Base-by-base conservation (phyloP, 768 basidiomycete species). In the Suillus sp. region DNA sequence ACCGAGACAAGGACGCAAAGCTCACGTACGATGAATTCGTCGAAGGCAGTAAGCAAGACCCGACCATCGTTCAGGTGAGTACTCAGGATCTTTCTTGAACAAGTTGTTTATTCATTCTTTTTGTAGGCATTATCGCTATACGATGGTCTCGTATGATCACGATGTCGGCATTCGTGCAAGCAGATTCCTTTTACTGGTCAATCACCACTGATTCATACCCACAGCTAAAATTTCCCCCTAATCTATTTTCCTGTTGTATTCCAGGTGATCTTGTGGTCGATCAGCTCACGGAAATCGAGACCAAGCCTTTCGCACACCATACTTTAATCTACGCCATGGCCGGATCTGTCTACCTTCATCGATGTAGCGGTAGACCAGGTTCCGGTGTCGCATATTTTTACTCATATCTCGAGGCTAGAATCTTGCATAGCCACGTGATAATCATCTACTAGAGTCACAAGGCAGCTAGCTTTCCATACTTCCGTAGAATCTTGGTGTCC, bases 11-110 rank as follows among this genome's bases (percentile, higher is more conserved):
- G 77, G 93, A 99, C 71, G 92, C 94, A 8, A 91, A 86, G 71
- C 81, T 98, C 61, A 96, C 95, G 0, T 99, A 89, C 76, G 95
- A 96, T 11, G 97, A 99, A 76, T 99, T 99, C 74, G 95, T 96
- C 22, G 95, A 99, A 74, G 97, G 97, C 37, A 94, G 92, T 77
- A 99, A 98, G 78, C 95, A 97, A 75, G 97, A 99, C 76, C 97
- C 97, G 37, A 99, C 96, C 25, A 99, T 99, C 75, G 96, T 99
- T 16, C 95, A 99, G 87, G 96, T 91, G 66, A 60, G 81, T 74
- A 27, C 59, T 54, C 38, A 27, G 60, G 55, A 57, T 42, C 59
- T 45, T 22, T 42, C 60, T 56, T 34, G 59, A 59, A 70, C 61
- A 40, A 59, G 43, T 65, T 62, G 43, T 65, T 62, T 22, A 68